Evolutionary conservation across 106 monocot genomes (phyloP).

Genomic region (Cymbidium sinense): DNA sequence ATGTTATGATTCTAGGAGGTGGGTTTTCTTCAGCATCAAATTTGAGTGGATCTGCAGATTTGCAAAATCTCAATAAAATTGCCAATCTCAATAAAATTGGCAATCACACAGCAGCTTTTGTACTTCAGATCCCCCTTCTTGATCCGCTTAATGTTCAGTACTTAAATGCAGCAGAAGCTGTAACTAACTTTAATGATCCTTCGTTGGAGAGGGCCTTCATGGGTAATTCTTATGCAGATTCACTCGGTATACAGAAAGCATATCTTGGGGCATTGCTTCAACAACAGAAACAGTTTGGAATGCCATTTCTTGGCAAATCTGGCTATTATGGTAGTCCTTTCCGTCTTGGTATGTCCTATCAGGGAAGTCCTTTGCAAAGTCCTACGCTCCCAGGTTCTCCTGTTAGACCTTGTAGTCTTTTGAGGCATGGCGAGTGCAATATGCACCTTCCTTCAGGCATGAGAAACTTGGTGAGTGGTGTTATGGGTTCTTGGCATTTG

Average conservation of each 20-base stretch:
- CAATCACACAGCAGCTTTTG: constrained; percentile 21
- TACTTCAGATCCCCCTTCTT: constrained; percentile 37
- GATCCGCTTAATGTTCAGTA: constrained; percentile 44
- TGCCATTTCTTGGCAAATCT: constrained; percentile 33
- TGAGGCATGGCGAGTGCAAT: constrained; percentile 42
- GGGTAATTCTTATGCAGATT: constrained; percentile 32
- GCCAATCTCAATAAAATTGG: constrained; percentile 39
- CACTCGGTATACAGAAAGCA: constrained; percentile 32
- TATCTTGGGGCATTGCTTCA: constrained; percentile 27
- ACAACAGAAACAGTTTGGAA: constrained; percentile 33
- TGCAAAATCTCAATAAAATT: constrained; percentile 45
- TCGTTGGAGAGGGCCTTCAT: constrained; percentile 18
- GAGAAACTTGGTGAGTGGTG: constrained; percentile 45
- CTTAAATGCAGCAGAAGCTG: constrained; percentile 39
- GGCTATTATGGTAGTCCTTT: constrained; percentile 53
- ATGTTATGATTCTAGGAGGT: constrained; percentile 23
- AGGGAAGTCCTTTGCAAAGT: constrained; percentile 39
- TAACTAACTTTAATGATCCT: constrained; percentile 30
- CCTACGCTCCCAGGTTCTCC: constrained; percentile 41
- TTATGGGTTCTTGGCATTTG: constrained; percentile 15
- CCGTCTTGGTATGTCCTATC: constrained; percentile 37
- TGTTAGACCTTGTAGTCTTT: constrained; percentile 51
- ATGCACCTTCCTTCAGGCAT: constrained; percentile 45
- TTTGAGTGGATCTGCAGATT: constrained; percentile 13
- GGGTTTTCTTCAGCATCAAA: constrained; percentile 16